These are phyloP conservation scores for Leucogyrophana mollusca DNA, from an alignment of 768 basidiomycete genomes.

Conservation along the genomic window DNA sequence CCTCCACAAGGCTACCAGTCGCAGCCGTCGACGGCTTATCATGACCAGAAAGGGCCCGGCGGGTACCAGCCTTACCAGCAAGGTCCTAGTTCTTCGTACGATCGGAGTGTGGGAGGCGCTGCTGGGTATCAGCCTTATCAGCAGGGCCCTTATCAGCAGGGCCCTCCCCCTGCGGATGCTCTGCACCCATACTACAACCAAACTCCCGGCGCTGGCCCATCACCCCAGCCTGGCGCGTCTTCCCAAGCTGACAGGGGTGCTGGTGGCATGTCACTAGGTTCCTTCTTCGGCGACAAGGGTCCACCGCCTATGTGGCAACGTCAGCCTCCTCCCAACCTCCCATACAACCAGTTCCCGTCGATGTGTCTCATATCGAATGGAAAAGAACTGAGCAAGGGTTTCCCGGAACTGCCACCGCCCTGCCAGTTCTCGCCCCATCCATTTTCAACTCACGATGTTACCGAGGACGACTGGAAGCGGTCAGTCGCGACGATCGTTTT, in stretches of 20 bases:
- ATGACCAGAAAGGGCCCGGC: constrained; percentile 7
- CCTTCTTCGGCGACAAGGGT: constrained; percentile 28
- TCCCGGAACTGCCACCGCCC: constrained; percentile 43
- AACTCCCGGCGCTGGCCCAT: constrained; percentile 1
- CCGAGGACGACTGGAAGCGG: constrained; percentile 50
- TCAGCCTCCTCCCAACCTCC: constrained; percentile 9
- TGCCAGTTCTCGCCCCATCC: constrained; percentile 41
- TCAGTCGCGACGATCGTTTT: constrained; percentile 10
- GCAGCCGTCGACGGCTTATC: constrained; percentile 2
- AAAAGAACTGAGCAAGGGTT: constrained; percentile 37
- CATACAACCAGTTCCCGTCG: constrained; percentile 23
- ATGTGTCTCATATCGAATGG: constrained; percentile 28
- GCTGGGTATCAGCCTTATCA: background rate
- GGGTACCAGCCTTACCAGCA: background rate
- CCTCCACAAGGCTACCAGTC: constrained; percentile 5
- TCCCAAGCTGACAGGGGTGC: background rate
- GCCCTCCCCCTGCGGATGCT: background rate
- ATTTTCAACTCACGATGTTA: constrained; percentile 48
- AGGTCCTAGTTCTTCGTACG: background rate
- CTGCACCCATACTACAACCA: constrained; percentile 1
- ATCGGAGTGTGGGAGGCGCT: background rate
- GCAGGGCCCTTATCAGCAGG: background rate
- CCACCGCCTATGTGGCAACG: constrained; percentile 26
- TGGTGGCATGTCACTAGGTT: constrained; percentile 11
- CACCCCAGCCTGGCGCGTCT: constrained; percentile 4